Evolutionary conservation across 2,329 filamentous ascomycete species (phyloP), one percentile per base, ranked within the genome.

Genomic region (Colletotrichum sojae): DNA sequence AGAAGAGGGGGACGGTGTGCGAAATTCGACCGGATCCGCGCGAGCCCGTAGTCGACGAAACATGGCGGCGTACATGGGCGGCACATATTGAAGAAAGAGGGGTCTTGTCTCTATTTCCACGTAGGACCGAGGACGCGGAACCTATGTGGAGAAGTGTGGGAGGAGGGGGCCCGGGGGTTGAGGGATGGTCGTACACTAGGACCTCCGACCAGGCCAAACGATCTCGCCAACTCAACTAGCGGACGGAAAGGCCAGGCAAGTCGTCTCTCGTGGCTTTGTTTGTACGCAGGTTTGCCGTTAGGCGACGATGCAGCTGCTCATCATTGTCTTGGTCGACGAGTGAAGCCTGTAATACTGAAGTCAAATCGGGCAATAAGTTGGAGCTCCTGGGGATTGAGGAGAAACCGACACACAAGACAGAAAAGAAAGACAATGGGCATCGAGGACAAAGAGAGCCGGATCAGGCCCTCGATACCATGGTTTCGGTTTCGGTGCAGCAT

Each of bases 71-170:
- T 53, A 31, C 8, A 27, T 56, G 45, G 22, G 43, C n/a, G 16
- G 31, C 45, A 57, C 59, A 53, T 20, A 27, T 54, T 68, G 60
- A 58, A 68, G 60, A 64, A 68, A 43, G 61, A 54, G 54, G 66
- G 64, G 16, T 39, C 31, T 51, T 25, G 16, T 51, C 46, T 52
- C 46, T 27, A 43, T 25, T 20, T 15, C 20, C n/a, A 46, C 5
- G 55, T 45, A 45, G 40, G 31, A 59, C 61, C 54, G 31, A 22
- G 40, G 31, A 15, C 46, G n/a, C 48, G 66, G 66, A 59, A 69
- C 31, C 39, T 49, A 10, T 36, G 49, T 57, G 36, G 54, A 53
- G 18, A 40, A 51, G n/a, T 49, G 45, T 49, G 27, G 63, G 54
- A 65, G 12, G 5, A 20, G 13, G 36, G 40, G 39, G 16, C 5